phyloP scores from a whole-genome alignment of 495 filamentous ascomycete species.

The Lasiosphaeriaceae sp. region DNA sequence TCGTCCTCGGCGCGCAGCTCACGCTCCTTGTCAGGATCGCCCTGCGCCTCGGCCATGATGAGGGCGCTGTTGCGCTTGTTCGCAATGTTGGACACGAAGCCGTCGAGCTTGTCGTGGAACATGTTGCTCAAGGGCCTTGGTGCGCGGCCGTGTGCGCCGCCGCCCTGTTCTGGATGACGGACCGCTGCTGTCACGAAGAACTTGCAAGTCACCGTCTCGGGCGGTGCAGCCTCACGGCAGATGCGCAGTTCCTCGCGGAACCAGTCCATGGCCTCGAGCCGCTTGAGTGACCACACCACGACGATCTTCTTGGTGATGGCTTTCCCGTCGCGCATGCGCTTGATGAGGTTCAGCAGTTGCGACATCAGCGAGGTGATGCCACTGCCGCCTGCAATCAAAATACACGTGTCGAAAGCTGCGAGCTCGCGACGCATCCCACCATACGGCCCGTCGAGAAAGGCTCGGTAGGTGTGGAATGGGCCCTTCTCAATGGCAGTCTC shows the following conservation, averaged over 20 bases:
- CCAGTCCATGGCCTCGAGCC: constrained; percentile 92
- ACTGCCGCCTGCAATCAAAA: constrained; percentile 89
- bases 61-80: constrained; percentile 77
- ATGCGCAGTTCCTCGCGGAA: constrained; percentile 93
- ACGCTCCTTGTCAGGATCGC: constrained; percentile 72
- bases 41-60: constrained; percentile 74
- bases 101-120: constrained; percentile 80
- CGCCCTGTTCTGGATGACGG: constrained; percentile 38
- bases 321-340: constrained; percentile 89
- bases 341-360: constrained; percentile 85
- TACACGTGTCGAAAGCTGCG: constrained; percentile 87
- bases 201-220: constrained; percentile 82
- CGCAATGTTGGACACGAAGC: constrained; percentile 73
- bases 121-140: constrained; percentile 60
- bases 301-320: constrained; percentile 87
- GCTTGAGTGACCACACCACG: constrained; percentile 87
- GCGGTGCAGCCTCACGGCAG: constrained; percentile 77
- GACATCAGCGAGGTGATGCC: constrained; percentile 92
- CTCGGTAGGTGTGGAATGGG: constrained; percentile 81
- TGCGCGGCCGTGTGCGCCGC: constrained; percentile 42
- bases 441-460: constrained; percentile 90
- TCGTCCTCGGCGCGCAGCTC: constrained; percentile 82
- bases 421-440: constrained; percentile 90
- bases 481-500: constrained; percentile 73
- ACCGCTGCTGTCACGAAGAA: constrained; percentile 84